Evolutionary conservation across 2,329 filamentous ascomycete species (phyloP).

Genomic region (Aspergillus awamori): DNA sequence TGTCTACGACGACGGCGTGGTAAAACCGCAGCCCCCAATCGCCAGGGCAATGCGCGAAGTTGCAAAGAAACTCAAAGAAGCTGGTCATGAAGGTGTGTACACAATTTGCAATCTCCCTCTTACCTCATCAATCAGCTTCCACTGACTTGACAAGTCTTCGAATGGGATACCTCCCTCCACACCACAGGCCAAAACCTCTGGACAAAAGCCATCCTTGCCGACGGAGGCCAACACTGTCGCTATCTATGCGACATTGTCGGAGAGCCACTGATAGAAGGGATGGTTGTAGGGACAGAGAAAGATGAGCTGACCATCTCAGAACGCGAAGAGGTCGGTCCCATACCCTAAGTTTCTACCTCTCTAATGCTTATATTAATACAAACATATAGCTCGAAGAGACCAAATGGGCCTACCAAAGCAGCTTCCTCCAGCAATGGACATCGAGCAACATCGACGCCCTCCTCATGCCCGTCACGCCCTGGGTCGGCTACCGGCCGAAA

Average conservation of each 20-base stretch:
- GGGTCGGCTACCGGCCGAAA: slow-evolving; percentile 33
- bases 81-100: slow-evolving; percentile 49
- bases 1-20: slow-evolving; percentile 61
- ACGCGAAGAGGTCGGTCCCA: slow-evolving; percentile 23
- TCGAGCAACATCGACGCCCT: slow-evolving; percentile 34
- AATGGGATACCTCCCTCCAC: slow-evolving; percentile 35
- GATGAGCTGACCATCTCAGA: slow-evolving; percentile 26
- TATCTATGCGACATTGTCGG: slow-evolving; percentile 31
- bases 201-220: slow-evolving; percentile 33
- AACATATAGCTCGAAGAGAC: slow-evolving; percentile 23
- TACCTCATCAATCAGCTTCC: neutral
- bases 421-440: slow-evolving; percentile 30
- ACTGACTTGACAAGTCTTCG: slow-evolving; percentile 24
- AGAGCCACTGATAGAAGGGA: slow-evolving; percentile 35
- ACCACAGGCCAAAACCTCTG: slow-evolving; percentile 30
- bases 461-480: slow-evolving; percentile 32
- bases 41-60: slow-evolving; percentile 56
- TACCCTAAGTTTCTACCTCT: too few species aligned
- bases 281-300: slow-evolving; percentile 35
- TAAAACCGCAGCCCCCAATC: slow-evolving; percentile 63
- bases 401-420: slow-evolving; percentile 23
- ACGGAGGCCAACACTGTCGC: slow-evolving; percentile 34
- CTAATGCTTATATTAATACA: neutral
- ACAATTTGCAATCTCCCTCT: neutral
- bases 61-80: slow-evolving; percentile 59